Evolutionary conservation across 1,284 basidiomycete genomes (phyloP).

Genomic region (Ceratobasidium sp.): DNA sequence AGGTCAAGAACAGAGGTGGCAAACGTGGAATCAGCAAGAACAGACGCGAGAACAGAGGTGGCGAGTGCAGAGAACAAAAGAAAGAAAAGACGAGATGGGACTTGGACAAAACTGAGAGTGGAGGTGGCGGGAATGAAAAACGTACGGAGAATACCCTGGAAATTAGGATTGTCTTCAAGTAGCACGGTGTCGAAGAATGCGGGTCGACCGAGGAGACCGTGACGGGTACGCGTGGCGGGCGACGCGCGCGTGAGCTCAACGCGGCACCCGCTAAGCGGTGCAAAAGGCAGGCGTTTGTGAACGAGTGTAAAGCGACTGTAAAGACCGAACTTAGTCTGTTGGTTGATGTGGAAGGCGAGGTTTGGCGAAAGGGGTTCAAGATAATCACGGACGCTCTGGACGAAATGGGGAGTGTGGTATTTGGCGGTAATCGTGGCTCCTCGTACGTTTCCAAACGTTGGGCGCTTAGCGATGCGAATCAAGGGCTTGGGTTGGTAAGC

Average conservation of each 20-base stretch:
- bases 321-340: not conserved
- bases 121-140: no score
- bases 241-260: constrained; percentile 4
- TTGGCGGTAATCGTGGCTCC: not conserved
- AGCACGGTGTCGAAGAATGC: constrained; percentile 5
- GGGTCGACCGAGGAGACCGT: not conserved
- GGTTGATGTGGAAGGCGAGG: not conserved
- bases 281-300: not conserved
- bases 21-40: no score
- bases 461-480: not conserved
- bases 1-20: no score
- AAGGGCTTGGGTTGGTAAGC: constrained; percentile 3
- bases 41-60: no score
- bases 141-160: not conserved
- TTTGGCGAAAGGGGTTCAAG: not conserved
- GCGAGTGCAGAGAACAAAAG: no score
- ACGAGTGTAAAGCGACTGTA: not conserved
- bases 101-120: no score
- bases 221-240: not conserved
- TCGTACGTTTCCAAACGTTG: not conserved
- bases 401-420: not conserved
- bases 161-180: not conserved
- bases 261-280: not conserved
- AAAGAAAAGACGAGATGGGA: no score
- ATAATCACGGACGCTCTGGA: not conserved